A percentile compares a stretch with the other conserved stretches of the same genome.
phyloP scores from a whole-genome alignment of 208 protist species.

The Wallacemonas sp. region DNA sequence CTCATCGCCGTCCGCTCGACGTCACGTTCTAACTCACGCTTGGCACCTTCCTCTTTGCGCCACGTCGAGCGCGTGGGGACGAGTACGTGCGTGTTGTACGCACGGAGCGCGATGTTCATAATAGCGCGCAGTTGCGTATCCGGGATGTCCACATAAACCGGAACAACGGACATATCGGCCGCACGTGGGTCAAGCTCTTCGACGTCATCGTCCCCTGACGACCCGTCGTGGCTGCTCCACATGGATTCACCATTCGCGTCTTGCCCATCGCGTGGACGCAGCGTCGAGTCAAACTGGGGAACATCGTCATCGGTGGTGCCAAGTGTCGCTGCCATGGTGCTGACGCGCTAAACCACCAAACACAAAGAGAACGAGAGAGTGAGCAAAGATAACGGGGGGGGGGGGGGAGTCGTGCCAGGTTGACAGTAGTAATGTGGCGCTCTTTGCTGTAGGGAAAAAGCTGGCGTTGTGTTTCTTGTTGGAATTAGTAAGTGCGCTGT shows the following conservation, averaged over 20 bases:
- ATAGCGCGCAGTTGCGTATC: slow-evolving; percentile 55
- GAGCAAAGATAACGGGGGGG: too few relatives aligned
- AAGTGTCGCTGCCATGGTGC: not conserved
- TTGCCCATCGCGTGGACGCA: slow-evolving; percentile 19
- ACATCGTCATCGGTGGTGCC: not conserved
- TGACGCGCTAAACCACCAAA: not conserved
- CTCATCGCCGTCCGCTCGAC: slow-evolving; percentile 69
- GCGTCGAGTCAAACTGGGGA: slow-evolving; percentile 18
- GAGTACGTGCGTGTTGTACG: slow-evolving; percentile 74
- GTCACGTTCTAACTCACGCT: slow-evolving; percentile 72
- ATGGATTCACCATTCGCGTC: slow-evolving; percentile 11
- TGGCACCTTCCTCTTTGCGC: slow-evolving; percentile 79
- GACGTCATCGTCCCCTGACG: slow-evolving; percentile 20
- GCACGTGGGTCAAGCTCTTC: slow-evolving; percentile 68
- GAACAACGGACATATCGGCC: slow-evolving; percentile 33
- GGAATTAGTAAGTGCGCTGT: too few relatives aligned
- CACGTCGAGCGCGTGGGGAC: slow-evolving; percentile 79
- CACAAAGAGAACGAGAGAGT: not conserved
- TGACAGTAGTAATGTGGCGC: too few relatives aligned
- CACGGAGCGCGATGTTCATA: slow-evolving; percentile 60
- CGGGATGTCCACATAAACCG: slow-evolving; percentile 64
- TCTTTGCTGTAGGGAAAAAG: too few relatives aligned
- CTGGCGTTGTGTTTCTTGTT: too few relatives aligned
- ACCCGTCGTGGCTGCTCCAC: slow-evolving; percentile 17
- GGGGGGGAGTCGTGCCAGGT: too few relatives aligned